Conservation (phyloP, 2,329 filamentous ascomycete genomes). For the Trichoderma cornu-damae region DNA sequence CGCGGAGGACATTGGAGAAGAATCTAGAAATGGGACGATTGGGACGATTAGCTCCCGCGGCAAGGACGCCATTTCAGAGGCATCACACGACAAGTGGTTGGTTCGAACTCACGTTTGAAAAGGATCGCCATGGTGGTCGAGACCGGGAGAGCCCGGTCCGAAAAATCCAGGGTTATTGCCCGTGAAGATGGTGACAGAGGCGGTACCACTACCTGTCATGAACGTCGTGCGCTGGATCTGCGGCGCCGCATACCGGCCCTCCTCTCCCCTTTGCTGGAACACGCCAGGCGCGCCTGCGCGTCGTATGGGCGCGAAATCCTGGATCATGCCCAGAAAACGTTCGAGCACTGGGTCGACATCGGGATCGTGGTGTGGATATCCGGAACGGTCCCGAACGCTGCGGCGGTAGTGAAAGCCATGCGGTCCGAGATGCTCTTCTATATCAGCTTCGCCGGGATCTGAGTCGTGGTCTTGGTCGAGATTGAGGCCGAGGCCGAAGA, state of each 20-base stretch:
- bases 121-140: conserved; percentile 31
- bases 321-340: conserved; percentile 43
- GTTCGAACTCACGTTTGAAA: conserved; percentile 50
- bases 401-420: conserved; percentile 40
- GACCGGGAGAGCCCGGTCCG: conserved; percentile 6
- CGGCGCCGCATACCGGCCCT: conserved; percentile 24
- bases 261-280: conserved; percentile 21
- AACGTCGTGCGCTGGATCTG: conserved; percentile 35
- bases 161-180: conserved; percentile 29
- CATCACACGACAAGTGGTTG: neutral
- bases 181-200: conserved; percentile 47
- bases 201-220: conserved; percentile 40
- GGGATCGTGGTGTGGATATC: conserved; percentile 29
- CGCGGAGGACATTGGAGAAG: conserved; percentile 43
- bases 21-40: conserved; percentile 33
- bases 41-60: neutral
- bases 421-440: conserved; percentile 48
- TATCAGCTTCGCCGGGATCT: conserved; percentile 56
- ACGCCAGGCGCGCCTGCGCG: conserved; percentile 16
- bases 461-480: conserved; percentile 43
- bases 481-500: conserved; percentile 50
- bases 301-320: conserved; percentile 29
- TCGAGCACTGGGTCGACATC: conserved; percentile 36
- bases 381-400: conserved; percentile 29
- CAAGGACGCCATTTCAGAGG: neutral